phyloP scores from a whole-genome alignment of 1,139 yeast genomes.

The Yamadazyma mexicana region DNA sequence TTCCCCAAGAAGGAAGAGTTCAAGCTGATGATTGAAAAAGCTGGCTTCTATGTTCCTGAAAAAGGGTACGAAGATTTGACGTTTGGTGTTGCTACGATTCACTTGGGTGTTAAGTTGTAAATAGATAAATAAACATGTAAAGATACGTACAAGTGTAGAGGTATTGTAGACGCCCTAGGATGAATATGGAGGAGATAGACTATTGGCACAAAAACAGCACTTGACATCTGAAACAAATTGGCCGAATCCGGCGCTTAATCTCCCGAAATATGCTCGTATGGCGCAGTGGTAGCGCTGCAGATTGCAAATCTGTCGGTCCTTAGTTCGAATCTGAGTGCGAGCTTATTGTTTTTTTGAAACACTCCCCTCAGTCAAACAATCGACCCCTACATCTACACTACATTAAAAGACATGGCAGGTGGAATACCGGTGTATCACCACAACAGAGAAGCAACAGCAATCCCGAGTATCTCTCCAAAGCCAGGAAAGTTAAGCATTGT shows the following conservation, averaged over 20 bases:
- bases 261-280: conserved; percentile 35
- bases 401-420: too few relatives aligned
- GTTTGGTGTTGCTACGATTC: conserved; percentile 96
- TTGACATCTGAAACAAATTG: too few relatives aligned
- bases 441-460: too few relatives aligned
- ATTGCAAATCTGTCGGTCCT: conserved; percentile 58
- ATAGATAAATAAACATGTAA: not conserved
- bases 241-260: too few relatives aligned
- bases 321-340: conserved; percentile 52
- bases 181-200: too few relatives aligned
- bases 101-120: conserved; percentile 83
- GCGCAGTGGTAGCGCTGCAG: conserved; percentile 61
- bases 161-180: not conserved
- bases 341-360: conserved; percentile 24
- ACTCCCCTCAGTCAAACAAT: not conserved
- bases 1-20: conserved; percentile 93
- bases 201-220: too few relatives aligned
- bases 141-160: too few relatives aligned
- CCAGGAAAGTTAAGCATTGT: too few relatives aligned
- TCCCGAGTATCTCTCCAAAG: too few relatives aligned
- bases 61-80: conserved; percentile 92
- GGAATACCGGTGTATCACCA: too few relatives aligned
- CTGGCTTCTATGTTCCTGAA: conserved; percentile 87
- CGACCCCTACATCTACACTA: too few relatives aligned
- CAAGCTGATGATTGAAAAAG: conserved; percentile 87